phyloP scores from a whole-genome alignment of 2,329 filamentous ascomycete species.

The Diaporthe amygdali region DNA sequence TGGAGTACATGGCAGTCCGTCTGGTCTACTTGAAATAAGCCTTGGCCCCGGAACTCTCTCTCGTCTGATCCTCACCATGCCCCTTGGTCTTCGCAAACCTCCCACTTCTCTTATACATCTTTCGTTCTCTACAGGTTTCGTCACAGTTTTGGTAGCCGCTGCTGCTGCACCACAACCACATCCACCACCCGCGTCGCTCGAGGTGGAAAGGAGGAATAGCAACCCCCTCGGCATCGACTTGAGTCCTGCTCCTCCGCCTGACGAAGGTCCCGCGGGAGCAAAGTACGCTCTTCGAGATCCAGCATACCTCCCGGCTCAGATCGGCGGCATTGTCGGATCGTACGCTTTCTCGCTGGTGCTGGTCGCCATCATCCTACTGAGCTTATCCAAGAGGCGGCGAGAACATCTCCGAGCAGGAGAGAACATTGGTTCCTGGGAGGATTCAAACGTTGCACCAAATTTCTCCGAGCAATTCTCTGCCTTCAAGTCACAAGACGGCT shows the following conservation, averaged over 20 bases:
- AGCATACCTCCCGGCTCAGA: constrained; percentile 76
- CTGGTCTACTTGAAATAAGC: constrained; percentile 20
- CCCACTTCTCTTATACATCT: constrained; percentile 9
- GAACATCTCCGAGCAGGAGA: constrained; percentile 57
- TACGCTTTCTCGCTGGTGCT: constrained; percentile 81
- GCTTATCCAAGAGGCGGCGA: constrained; percentile 62
- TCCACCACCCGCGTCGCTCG: constrained; percentile 27
- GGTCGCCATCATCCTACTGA: constrained; percentile 69
- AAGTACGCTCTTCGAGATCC: constrained; percentile 63
- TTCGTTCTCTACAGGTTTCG: constrained; percentile 19
- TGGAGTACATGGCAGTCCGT: constrained; percentile 14
- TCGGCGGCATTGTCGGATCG: constrained; percentile 81
- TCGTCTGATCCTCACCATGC: constrained; percentile 23
- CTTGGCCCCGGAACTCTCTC: constrained; percentile 16
- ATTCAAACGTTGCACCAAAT: constrained; percentile 47
- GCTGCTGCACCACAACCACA: constrained; percentile 31
- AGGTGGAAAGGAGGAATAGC: constrained; percentile 31
- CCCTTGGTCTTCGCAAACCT: constrained; percentile 5
- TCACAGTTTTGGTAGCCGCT: constrained; percentile 29
- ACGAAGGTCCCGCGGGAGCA: constrained; percentile 65
- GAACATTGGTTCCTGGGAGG: constrained; percentile 48
- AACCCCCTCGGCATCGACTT: constrained; percentile 55
- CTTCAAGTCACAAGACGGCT: constrained; percentile 32
- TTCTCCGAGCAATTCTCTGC: constrained; percentile 28
- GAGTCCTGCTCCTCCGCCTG: constrained; percentile 61